Evolutionary conservation across 441 rosid genomes (phyloP).

Genomic region (Adansonia grandidieri): DNA sequence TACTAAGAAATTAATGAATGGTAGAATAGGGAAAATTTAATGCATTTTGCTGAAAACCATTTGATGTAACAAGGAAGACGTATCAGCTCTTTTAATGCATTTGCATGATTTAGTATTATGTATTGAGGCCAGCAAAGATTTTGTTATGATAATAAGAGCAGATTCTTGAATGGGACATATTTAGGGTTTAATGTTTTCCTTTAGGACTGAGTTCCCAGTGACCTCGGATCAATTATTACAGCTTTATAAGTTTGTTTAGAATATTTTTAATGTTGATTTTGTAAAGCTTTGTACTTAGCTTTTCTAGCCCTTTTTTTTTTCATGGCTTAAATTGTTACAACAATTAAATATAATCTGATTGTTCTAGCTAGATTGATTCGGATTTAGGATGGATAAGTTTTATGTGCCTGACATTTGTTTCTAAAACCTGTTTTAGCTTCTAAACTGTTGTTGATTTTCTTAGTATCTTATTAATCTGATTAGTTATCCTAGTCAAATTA

Average conservation of each 20-base stretch:
- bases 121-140: too few relatives aligned
- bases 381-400: too few relatives aligned
- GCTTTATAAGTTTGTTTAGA: neutral
- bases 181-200: neutral
- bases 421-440: too few relatives aligned
- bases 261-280: neutral
- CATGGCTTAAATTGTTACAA: neutral
- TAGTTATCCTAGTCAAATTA: too few relatives aligned
- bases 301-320: neutral
- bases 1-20: neutral
- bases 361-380: neutral
- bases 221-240: neutral
- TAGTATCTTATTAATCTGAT: too few relatives aligned
- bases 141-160: neutral
- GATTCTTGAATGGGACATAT: neutral
- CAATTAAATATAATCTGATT: neutral
- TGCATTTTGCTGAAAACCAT: neutral
- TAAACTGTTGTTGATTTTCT: too few relatives aligned
- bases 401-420: too few relatives aligned
- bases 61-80: neutral
- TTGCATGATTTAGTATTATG: neutral
- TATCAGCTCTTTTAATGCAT: neutral
- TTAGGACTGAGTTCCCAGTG: neutral
- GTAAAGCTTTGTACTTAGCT: neutral
- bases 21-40: neutral